Percentiles rank a stretch among this genome's conserved stretches.
Evolutionary conservation across 2,329 filamentous ascomycete genomes (phyloP).

Genomic region (Fusarium guadeloupense): DNA sequence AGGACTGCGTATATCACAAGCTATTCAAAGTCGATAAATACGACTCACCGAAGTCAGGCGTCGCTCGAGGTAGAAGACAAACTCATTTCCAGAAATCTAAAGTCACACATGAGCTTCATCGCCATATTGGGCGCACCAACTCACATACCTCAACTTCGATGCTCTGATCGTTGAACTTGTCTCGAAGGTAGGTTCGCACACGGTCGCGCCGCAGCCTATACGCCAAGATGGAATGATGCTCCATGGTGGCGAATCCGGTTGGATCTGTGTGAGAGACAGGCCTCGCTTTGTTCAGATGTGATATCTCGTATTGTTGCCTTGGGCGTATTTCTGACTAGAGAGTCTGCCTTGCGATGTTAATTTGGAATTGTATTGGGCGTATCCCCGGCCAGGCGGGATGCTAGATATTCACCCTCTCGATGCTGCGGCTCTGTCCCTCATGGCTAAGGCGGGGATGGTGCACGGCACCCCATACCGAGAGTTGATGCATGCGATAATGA

Average conservation of each 20-base stretch:
- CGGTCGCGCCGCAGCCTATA: slow-evolving; percentile 7
- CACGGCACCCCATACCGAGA: neutral
- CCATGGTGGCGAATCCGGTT: neutral
- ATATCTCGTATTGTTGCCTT: neutral
- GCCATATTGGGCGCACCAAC: neutral
- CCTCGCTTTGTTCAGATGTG: neutral
- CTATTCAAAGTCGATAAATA: neutral
- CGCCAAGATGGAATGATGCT: slow-evolving; percentile 3
- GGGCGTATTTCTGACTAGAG: neutral
- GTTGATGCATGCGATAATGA: neutral
- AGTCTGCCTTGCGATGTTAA: slow-evolving; percentile 11
- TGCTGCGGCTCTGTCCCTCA: slow-evolving; percentile 8
- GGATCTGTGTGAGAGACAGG: neutral
- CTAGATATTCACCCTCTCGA: slow-evolving; percentile 5
- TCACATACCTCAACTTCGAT: slow-evolving; percentile 21
- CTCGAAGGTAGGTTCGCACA: neutral
- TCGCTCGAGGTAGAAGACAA: slow-evolving; percentile 3
- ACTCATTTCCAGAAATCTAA: neutral
- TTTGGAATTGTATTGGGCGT: neutral
- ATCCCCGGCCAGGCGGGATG: neutral
- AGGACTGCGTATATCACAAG: neutral
- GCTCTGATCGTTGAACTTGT: neutral
- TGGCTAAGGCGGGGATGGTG: neutral
- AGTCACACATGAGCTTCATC: neutral
- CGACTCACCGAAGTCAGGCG: neutral